These are phyloP conservation scores for Musa beccarii DNA, from an alignment of 176 grass and related monocot genomes.

Conservation along the genomic window DNA sequence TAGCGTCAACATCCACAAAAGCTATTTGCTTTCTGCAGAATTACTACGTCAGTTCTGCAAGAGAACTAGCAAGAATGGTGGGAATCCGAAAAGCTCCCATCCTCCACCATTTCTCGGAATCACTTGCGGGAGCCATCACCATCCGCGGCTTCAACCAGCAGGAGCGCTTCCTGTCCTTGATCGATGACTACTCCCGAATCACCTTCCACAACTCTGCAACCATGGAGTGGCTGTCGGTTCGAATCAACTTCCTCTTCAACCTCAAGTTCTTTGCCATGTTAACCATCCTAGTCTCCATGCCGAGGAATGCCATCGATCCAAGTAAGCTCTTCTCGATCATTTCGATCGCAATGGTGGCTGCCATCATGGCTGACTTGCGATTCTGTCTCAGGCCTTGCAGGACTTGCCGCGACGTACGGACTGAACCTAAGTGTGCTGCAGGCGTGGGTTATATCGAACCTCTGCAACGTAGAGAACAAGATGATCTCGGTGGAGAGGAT, in stretches of 20 bases:
- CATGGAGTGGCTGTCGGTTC: slow-evolving; percentile 84
- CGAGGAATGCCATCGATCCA: slow-evolving; percentile 54
- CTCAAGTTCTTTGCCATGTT: slow-evolving; percentile 61
- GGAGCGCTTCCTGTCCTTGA: slow-evolving; percentile 46
- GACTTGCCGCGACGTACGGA: slow-evolving; percentile 74
- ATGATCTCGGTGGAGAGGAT: slow-evolving; percentile 96
- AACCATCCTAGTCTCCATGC: slow-evolving; percentile 58
- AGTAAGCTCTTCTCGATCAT: slow-evolving; percentile 39
- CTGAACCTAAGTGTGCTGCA: slow-evolving; percentile 82
- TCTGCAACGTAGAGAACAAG: slow-evolving; percentile 90
- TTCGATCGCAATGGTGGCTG: background rate
- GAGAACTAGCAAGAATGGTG: slow-evolving; percentile 83
- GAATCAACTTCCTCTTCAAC: slow-evolving; percentile 88
- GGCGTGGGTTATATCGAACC: slow-evolving; percentile 89
- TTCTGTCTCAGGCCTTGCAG: slow-evolving; percentile 56
- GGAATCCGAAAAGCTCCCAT: slow-evolving; percentile 83
- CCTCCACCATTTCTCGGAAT: slow-evolving; percentile 85
- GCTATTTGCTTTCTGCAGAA: slow-evolving; percentile 23
- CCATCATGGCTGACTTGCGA: slow-evolving; percentile 5
- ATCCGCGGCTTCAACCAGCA: slow-evolving; percentile 83
- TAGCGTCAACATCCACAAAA: background rate
- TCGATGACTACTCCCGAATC: slow-evolving; percentile 70
- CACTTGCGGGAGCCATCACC: slow-evolving; percentile 58
- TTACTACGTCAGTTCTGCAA: slow-evolving; percentile 75
- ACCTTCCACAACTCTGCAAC: slow-evolving; percentile 88